These are phyloP conservation scores for Harringtonia aguacate DNA, from an alignment of 2,329 filamentous ascomycete genomes.

Conservation along the genomic window DNA sequence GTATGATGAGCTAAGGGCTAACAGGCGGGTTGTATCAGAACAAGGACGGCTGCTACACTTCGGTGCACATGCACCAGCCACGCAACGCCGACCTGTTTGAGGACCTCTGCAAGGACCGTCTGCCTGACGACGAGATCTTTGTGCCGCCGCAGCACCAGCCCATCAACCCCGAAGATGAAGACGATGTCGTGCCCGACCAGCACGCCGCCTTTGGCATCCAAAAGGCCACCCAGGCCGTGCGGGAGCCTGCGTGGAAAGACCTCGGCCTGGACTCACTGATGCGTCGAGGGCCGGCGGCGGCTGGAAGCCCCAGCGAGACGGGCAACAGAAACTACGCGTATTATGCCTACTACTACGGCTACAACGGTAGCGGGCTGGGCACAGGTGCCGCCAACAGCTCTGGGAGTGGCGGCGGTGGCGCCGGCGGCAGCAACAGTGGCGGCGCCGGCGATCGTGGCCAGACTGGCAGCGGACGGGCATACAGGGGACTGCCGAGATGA, in stretches of 20 bases:
- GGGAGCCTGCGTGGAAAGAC: conserved; percentile 70
- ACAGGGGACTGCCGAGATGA: conserved; percentile 8
- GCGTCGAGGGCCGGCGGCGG: conserved; percentile 42
- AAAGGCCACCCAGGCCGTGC: conserved; percentile 61
- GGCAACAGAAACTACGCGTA: conserved; percentile 24
- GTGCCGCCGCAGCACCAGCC: conserved; percentile 72
- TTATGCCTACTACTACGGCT: conserved; percentile 14
- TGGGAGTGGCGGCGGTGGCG: conserved; percentile 8
- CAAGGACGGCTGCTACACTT: conserved; percentile 66
- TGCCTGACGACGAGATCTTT: conserved; percentile 70
- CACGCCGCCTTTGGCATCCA: conserved; percentile 82
- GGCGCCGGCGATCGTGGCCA: conserved; percentile 8
- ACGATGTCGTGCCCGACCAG: conserved; percentile 80
- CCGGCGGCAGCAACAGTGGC: background rate
- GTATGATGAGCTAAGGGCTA: no score
- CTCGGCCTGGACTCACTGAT: conserved; percentile 63
- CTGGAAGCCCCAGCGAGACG: conserved; percentile 7
- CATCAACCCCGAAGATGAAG: conserved; percentile 78
- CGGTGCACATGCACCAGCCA: conserved; percentile 62
- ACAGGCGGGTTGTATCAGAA: conserved; percentile 31
- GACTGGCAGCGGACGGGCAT: conserved; percentile 5
- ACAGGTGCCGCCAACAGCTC: background rate
- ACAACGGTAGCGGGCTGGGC: conserved; percentile 7
- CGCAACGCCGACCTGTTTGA: conserved; percentile 72
- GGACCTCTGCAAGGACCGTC: conserved; percentile 59